phyloP scores from a whole-genome alignment of 1,284 basidiomycete genomes.

The Tilletia caries region DNA sequence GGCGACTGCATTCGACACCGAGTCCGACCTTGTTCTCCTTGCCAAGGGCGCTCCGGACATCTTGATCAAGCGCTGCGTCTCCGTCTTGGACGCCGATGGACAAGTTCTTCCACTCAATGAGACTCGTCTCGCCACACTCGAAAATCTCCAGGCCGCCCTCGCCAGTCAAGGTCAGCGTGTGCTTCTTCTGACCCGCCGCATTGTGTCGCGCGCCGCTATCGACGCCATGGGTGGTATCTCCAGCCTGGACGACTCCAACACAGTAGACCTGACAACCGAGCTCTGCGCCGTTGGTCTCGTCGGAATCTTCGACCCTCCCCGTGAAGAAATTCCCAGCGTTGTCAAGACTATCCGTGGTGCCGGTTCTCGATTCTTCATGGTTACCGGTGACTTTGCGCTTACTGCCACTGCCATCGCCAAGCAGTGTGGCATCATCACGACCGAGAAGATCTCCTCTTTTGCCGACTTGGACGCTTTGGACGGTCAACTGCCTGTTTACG shows the following conservation, averaged over 20 bases:
- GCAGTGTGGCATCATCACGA: slow-evolving; percentile 65
- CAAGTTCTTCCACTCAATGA: slow-evolving; percentile 42
- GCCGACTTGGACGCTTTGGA: slow-evolving; percentile 35
- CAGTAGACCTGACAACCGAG: slow-evolving; percentile 49
- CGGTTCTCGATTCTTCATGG: slow-evolving; percentile 67
- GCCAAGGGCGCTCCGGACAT: slow-evolving; percentile 48
- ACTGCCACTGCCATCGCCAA: slow-evolving; percentile 64
- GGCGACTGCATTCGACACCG: slow-evolving; percentile 41
- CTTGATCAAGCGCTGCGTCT: slow-evolving; percentile 18
- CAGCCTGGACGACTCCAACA: slow-evolving; percentile 52
- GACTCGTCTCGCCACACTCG: neutral
- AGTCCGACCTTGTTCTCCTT: slow-evolving; percentile 26
- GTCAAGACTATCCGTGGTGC: slow-evolving; percentile 62
- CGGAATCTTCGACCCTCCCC: slow-evolving; percentile 66
- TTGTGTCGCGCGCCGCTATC: slow-evolving; percentile 30
- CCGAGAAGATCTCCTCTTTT: slow-evolving; percentile 55
- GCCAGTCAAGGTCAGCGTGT: slow-evolving; percentile 65
- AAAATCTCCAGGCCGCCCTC: slow-evolving; percentile 54
- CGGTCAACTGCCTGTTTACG: slow-evolving; percentile 9
- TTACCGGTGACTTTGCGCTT: slow-evolving; percentile 64
- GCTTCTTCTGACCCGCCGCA: slow-evolving; percentile 57
- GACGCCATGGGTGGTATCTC: slow-evolving; percentile 4
- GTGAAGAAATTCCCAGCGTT: slow-evolving; percentile 62
- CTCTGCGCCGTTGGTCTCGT: slow-evolving; percentile 65
- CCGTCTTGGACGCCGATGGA: slow-evolving; percentile 1